Conservation (phyloP, 805 yeast species). For the Myxozyma vanderwaltii region DNA sequence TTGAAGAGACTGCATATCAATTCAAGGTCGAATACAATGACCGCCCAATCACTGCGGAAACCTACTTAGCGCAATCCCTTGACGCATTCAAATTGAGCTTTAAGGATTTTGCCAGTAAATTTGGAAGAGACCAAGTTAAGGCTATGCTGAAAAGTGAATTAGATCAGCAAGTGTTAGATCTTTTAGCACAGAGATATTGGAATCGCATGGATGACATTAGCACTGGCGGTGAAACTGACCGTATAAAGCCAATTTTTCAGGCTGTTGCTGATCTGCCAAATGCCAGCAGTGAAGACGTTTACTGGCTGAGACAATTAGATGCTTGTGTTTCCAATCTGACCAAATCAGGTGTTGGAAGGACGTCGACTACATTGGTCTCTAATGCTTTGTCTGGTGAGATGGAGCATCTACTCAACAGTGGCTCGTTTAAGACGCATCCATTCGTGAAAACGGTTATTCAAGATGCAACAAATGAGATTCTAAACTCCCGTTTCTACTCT, state of each 20-base stretch:
- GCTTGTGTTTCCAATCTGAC: conserved; percentile 81
- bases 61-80: conserved; percentile 87
- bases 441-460: conserved; percentile 76
- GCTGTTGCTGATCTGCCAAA: conserved; percentile 58
- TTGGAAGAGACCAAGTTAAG: conserved; percentile 80
- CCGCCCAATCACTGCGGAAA: conserved; percentile 88
- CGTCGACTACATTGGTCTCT: conserved; percentile 80
- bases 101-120: conserved; percentile 80
- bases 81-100: conserved; percentile 83
- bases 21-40: conserved; percentile 97
- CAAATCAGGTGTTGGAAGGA: conserved; percentile 89
- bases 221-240: conserved; percentile 21
- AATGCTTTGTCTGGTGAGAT: conserved; percentile 78
- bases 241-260: conserved; percentile 46
- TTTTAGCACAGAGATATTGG: conserved; percentile 92
- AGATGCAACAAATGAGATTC: conserved; percentile 80
- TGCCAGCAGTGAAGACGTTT: conserved; percentile 65
- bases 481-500: conserved; percentile 76
- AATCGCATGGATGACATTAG: conserved; percentile 55
- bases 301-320: conserved; percentile 88
- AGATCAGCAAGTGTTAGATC: conserved; percentile 85
- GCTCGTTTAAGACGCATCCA: conserved; percentile 84
- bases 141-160: conserved; percentile 77
- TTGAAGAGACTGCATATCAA: conserved; percentile 88
- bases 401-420: conserved; percentile 67